A percentile compares a stretch with the other conserved stretches of the same genome.
Evolutionary conservation across 192 early-diverging fungal species (phyloP).

Genomic region (Mycoemilia scoparia): DNA sequence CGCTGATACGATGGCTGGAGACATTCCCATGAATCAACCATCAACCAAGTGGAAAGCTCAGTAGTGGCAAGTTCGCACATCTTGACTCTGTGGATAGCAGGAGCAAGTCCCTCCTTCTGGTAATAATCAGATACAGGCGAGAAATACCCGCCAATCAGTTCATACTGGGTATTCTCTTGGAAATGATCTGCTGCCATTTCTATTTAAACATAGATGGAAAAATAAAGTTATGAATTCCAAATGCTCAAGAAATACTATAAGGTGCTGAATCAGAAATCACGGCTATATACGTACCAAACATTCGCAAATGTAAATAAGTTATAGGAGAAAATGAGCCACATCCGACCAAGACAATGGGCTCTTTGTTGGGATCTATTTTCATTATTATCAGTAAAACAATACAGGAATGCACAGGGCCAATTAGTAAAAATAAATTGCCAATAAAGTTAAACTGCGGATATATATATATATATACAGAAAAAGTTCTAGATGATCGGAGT

Average conservation of each 20-base stretch:
- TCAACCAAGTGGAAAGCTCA: constrained; percentile 74
- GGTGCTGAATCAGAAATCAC: neutral
- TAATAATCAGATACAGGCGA: constrained; percentile 93
- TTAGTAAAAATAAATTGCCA: neutral
- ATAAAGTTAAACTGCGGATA: neutral
- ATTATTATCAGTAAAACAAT: too few relatives aligned
- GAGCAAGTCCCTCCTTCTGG: constrained; percentile 76
- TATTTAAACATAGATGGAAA: constrained; percentile 8
- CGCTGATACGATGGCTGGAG: constrained; percentile 57
- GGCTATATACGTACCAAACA: constrained; percentile 69
- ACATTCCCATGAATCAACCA: constrained; percentile 93
- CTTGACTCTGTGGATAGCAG: constrained; percentile 65
- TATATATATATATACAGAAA: neutral
- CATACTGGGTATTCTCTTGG: constrained; percentile 41
- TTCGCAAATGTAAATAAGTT: constrained; percentile 91
- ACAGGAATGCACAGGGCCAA: too few relatives aligned
- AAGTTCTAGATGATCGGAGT: neutral
- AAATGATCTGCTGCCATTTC: constrained; percentile 92
- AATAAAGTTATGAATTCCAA: constrained; percentile 1
- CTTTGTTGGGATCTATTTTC: constrained; percentile 23
- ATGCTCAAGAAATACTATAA: neutral
- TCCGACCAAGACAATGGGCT: constrained; percentile 77
- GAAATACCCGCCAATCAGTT: constrained; percentile 89
- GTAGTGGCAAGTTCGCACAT: constrained; percentile 86
- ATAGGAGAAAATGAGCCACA: constrained; percentile 97